Conservation (phyloP, 2,329 filamentous ascomycete species). For the Chaetomiaceae sp. region DNA sequence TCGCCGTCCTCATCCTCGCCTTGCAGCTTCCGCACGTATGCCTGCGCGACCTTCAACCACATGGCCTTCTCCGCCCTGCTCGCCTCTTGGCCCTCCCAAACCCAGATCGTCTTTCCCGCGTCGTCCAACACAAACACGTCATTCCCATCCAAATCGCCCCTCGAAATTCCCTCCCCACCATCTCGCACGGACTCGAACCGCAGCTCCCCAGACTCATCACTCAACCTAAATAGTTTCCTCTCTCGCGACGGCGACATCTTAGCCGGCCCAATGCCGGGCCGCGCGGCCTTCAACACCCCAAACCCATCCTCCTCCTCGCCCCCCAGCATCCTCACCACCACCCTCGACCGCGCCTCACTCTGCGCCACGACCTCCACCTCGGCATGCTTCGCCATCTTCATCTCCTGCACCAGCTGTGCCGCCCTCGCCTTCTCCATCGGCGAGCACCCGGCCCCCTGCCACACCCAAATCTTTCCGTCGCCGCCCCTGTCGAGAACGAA, state of each 20-base stretch:
- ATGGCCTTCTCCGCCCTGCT: conserved; percentile 7
- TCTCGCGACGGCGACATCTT: not conserved
- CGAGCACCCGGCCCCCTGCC: conserved; percentile 5
- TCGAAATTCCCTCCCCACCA: not conserved
- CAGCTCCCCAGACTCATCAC: conserved; percentile 1
- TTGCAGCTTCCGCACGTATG: conserved; percentile 31
- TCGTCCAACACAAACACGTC: conserved; percentile 10
- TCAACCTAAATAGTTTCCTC: conserved; percentile 9
- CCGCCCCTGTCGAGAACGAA: not conserved
- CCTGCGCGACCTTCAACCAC: conserved; percentile 8
- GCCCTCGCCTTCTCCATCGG: conserved; percentile 8
- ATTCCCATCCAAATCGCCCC: not conserved
- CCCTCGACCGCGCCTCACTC: not conserved
- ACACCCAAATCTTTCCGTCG: conserved; percentile 4
- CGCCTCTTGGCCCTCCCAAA: conserved; percentile 3
- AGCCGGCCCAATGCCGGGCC: not conserved
- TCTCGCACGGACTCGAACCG: conserved; percentile 2
- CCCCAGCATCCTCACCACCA: not conserved
- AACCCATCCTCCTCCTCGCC: conserved; percentile 31
- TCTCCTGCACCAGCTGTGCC: conserved; percentile 7
- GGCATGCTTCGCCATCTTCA: not conserved
- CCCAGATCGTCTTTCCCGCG: not conserved
- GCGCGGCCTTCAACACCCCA: not conserved
- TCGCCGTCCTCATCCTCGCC: conserved; percentile 30
- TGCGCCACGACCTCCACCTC: conserved; percentile 12